Conservation (phyloP, 208 protist genomes). For the Leishmania arabica region DNA sequence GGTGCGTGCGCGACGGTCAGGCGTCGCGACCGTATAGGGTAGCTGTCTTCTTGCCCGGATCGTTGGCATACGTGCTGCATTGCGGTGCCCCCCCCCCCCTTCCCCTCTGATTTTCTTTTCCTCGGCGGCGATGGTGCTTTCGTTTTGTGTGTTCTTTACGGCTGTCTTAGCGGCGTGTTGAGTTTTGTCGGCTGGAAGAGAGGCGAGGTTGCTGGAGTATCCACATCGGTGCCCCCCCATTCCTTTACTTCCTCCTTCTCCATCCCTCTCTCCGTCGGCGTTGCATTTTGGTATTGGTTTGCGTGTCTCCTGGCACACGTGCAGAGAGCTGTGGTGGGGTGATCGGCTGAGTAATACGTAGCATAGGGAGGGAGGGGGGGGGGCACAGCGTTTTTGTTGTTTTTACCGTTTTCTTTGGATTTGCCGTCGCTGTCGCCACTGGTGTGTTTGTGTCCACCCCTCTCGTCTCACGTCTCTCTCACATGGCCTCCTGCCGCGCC, state of each 20-base stretch:
- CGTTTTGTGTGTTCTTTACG: not conserved
- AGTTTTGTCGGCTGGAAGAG: not conserved
- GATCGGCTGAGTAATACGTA: not conserved
- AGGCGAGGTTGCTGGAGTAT: not conserved
- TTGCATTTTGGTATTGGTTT: not conserved
- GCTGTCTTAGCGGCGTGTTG: not conserved
- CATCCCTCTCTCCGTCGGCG: not conserved
- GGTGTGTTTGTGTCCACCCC: not conserved
- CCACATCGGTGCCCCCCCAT: not conserved
- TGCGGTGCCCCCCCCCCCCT: not conserved
- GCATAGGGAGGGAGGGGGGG: not conserved
- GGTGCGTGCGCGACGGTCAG: not conserved
- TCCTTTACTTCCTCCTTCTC: too few relatives aligned
- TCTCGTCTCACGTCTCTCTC: not conserved
- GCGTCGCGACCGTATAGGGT: not conserved
- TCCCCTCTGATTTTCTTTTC: too few relatives aligned
- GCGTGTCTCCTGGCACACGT: not conserved
- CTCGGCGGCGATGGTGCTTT: not conserved
- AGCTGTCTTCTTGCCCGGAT: not conserved
- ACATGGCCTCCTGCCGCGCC: not conserved
- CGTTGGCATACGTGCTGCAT: not conserved
- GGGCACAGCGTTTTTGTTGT: not conserved
- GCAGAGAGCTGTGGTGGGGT: not conserved
- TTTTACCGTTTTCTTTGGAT: not conserved
- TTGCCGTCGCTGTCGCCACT: not conserved